Evolutionary conservation across 2,329 filamentous ascomycete genomes (phyloP), one percentile per base, ranked within the genome.

Genomic region (Sarocladium brachiariae): DNA sequence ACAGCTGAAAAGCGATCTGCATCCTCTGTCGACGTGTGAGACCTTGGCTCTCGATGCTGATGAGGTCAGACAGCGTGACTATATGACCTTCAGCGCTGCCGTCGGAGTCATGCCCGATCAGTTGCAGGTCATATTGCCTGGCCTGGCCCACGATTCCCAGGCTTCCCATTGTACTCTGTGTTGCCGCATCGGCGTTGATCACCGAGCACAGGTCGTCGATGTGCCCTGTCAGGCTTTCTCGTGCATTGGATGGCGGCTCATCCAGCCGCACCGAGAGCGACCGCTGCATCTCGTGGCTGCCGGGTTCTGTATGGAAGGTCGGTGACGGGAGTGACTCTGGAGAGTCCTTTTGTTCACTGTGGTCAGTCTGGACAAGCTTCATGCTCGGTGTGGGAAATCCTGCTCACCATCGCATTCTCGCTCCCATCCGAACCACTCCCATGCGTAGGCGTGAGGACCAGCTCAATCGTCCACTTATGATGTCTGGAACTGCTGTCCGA

Each of bases 1-100:
- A 45, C 13, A 45, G 24, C n/a, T 45, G 39, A 18, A 45, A 45
- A 4, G 39, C 39, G 16, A 45, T 45, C 23, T 45, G 39, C 39
- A 45, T 45, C n/a, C 39, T 45, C 24, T 45, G 39, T 27, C 23
- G 21, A n/a, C 39, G 39, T 4, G 39, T 45, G 6, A 45, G 24
- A 18, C 24, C 24, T 27, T 45, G 39, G n/a, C 14, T 4, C 8
- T 45, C 39, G 39, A 45, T 30, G 23, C 24, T n/a, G 24, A 45
- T 45, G 8, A 45, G 24, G n/a, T 45, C 39, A 4, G 39, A 25
- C 11, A 45, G 39, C 9, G 39, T 45, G 21, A 45, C n/a, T 13
- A 45, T 45, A 10, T 30, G 21, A n/a, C 39, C n/a, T 7, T 45
- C 39, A 5, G 7, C 16, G 39, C 23, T 11, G 4, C 39, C 39